phyloP scores from a whole-genome alignment of 192 early-diverging fungal genomes.

The Paraglomus occultum region DNA sequence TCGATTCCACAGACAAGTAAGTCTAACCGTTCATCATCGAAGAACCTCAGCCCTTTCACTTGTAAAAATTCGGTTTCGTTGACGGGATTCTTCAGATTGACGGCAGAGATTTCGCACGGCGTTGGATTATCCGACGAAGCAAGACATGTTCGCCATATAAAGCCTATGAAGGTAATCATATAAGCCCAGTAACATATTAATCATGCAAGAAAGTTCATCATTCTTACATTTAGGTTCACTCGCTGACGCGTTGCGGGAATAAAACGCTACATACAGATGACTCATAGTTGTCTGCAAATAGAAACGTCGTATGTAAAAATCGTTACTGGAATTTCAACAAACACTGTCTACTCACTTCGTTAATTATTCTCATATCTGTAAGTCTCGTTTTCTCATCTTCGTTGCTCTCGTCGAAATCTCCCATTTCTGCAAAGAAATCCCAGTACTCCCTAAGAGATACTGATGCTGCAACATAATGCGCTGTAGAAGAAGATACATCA shows the following conservation, averaged over 20 bases:
- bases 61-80: not conserved
- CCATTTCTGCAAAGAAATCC: slow-evolving; percentile 8
- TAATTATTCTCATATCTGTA: slow-evolving; percentile 3
- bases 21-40: slow-evolving; percentile 21
- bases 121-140: too few relatives aligned
- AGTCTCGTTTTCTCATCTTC: not conserved
- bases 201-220: too few relatives aligned
- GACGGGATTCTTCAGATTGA: slow-evolving; percentile 1
- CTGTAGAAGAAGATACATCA: slow-evolving; percentile 8
- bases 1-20: not conserved
- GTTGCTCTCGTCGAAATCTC: not conserved
- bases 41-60: slow-evolving; percentile 14
- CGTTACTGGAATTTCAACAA: too few relatives aligned
- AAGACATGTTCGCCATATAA: too few relatives aligned
- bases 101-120: not conserved
- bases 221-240: too few relatives aligned
- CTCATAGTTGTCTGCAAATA: too few relatives aligned
- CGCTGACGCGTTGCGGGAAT: too few relatives aligned
- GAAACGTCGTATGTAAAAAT: too few relatives aligned
- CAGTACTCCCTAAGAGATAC: not conserved
- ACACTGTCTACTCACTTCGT: not conserved
- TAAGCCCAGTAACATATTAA: too few relatives aligned
- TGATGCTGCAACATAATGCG: slow-evolving; percentile 21
- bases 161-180: too few relatives aligned
- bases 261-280: too few relatives aligned